Evolutionary conservation across 371 early-diverging fungal species (phyloP), one percentile per base, ranked within the genome.

Genomic region (Zopfochytrium polystomum): DNA sequence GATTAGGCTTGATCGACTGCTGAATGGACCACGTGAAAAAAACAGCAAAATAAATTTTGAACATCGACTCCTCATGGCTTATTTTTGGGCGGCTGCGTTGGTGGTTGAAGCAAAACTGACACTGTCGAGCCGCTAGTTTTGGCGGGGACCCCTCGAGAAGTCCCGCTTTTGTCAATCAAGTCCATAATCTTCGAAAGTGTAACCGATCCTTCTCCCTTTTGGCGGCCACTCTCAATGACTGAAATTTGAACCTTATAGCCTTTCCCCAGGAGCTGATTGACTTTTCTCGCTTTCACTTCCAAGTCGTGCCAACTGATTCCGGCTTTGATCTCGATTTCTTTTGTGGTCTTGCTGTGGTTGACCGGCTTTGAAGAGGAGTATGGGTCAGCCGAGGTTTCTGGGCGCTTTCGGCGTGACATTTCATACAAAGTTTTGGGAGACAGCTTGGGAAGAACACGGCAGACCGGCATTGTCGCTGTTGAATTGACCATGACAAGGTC

Each of bases 261-360:
- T 44, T 60, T 60, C 45, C 9, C n/a, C 22, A 60, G 23, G 26
- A 52, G 43, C 27, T 23, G 22, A 15, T n/a, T 34, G 22, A 13
- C n/a, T 51, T 60, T 60, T 20, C 34, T 38, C 23, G 52, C n/a
- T 30, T 60, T 60, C 29, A 60, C 33, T n/a, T 15, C 25, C n/a
- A 60, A 30, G 43, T 60, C 60, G 32, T 60, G 30, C 23, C 23
- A 11, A 13, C 30, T 20, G 18, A 60, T 60, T 9, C 7, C 6
- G 6, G 52, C n/a, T 25, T 60, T 60, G 52, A 60, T 18, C 22
- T 52, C 60, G n/a, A 60, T 43, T 33, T 60, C 60, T 27, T 60
- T 60, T 5, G 49, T 50, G 15, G 26, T 27, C 6, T 38, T 34
- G 20, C 42, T 50, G 42, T 60, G 51, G 20, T n/a, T 25, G n/a